Base-by-base conservation (phyloP, 768 basidiomycete genomes). In the Steccherinum ochraceum region DNA sequence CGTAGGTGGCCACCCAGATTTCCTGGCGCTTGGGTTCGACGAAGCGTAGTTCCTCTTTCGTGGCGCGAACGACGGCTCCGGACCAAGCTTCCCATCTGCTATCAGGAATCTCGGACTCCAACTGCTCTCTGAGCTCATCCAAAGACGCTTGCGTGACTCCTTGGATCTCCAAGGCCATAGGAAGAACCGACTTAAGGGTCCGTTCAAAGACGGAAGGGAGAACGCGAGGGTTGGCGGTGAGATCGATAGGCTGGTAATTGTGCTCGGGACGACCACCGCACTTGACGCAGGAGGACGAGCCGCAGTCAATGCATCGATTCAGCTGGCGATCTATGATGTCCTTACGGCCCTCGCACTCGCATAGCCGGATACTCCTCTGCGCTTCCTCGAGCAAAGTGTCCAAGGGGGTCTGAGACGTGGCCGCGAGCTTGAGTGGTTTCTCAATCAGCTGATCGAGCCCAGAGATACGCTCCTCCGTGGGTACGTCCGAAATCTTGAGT, bases 231-330 rank as follows among this genome's bases (percentile, higher is more conserved):
- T 79, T 63, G 10, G 67, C 61, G 3, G 61, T 66, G 23, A 78
- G 57, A 55, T 86, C 79, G 48, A 89, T 77, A 0, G 72, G 66
- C 18, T 66, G 62, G 55, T 81, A 82, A 56, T 84, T 86, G 65
- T 97, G 94, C 58, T 93, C 89, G 0, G 94, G 94, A 57, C 91
- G 83, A 23, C 92, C 93, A 40, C 89, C 89, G 62, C 93, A 95
- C 63, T 84, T 85, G 56, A 77, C 76, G 71, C 94, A 97, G 26
- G 86, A 84, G 12, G 89, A 79, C 7, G 81, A 79, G 4, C 78
- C 79, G 61, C 94, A 97, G 52, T 91, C 88, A 12, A 61, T 54
- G 65, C 94, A 97, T 11, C 75, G 77, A 30, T 79, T 76, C 35
- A 94, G 69, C 26, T 75, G 72, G 26, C 82, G 74, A 10, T 74